Base-by-base conservation (phyloP, 257 asterid genomes). In the Nyctanthes arbortristis region DNA sequence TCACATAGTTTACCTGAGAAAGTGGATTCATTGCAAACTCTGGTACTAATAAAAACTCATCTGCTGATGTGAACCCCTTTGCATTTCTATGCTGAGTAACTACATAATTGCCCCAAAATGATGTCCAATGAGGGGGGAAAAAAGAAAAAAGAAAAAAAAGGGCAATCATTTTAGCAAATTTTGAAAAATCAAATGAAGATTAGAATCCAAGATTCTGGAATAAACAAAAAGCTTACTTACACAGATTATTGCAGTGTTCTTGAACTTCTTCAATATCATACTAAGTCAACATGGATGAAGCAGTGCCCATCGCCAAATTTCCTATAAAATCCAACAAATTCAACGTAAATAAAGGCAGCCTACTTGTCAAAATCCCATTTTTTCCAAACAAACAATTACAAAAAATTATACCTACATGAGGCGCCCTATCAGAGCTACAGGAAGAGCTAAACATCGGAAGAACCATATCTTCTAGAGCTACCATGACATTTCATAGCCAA, bases 261-360 rank as follows among this genome's bases (percentile, higher is more conserved):
- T 92, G 89, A n/a, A 92, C 96, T 71, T 88, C 94, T 77, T 89
- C 98, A 79, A 92, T 92, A 69, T 92, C 98, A 72, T 89, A 92
- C 73, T 92, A 96, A 68, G 96, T 92, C 80, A 89, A 70, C 83
- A 84, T 80, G 20, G 98, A 92, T 37, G 96, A 82, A 22, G 96
- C 86, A 77, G 60, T 84, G 24, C 97, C 98, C 98, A 92, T 92
- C 71, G 61, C 59, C 24, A 1, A 63, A 27, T 29, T n/a, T n/a
- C n/a, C n/a, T n/a, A n/a, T n/a, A n/a, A n/a, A n/a, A n/a, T n/a
- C n/a, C n/a, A n/a, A n/a, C n/a, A n/a, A n/a, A n/a, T n/a, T n/a
- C n/a, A n/a, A n/a, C n/a, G n/a, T n/a, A n/a, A n/a, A n/a, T n/a
- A 39, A 66, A 56, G 37, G 31, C 62, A 67, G 54, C 81, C 80